Percentiles rank a stretch among this genome's conserved stretches.
Evolutionary conservation across 2,329 filamentous ascomycete genomes (phyloP).

Genomic region (Pseudocercospora vitis): DNA sequence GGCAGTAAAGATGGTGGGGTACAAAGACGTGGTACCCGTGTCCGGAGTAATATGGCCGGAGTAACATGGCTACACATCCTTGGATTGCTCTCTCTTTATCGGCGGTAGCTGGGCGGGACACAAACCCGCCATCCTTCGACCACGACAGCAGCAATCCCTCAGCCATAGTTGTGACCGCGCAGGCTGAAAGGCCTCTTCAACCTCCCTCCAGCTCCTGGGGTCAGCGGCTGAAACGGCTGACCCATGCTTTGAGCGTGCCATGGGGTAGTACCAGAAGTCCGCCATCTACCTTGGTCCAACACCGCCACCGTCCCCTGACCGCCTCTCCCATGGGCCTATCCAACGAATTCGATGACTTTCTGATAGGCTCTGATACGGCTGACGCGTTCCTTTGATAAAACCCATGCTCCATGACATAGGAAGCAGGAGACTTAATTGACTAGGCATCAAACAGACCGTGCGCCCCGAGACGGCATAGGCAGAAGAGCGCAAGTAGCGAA

Average conservation of each 20-base stretch:
- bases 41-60: neutral
- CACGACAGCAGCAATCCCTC: neutral
- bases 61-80: neutral
- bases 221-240: neutral
- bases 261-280: neutral
- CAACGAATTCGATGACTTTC: no score
- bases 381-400: no score
- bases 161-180: neutral
- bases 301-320: neutral
- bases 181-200: neutral
- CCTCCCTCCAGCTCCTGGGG: neutral
- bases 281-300: constrained; percentile 2
- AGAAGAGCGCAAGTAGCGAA: no score
- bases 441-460: no score
- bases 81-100: neutral
- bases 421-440: no score
- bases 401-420: no score
- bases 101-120: constrained; percentile 1
- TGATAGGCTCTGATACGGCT: no score
- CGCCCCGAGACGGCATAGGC: no score
- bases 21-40: neutral
- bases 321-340: neutral
- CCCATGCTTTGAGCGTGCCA: neutral
- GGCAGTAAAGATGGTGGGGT: neutral
- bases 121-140: neutral